phyloP scores from a whole-genome alignment of 116 monocot species.

The Zostera marina region DNA sequence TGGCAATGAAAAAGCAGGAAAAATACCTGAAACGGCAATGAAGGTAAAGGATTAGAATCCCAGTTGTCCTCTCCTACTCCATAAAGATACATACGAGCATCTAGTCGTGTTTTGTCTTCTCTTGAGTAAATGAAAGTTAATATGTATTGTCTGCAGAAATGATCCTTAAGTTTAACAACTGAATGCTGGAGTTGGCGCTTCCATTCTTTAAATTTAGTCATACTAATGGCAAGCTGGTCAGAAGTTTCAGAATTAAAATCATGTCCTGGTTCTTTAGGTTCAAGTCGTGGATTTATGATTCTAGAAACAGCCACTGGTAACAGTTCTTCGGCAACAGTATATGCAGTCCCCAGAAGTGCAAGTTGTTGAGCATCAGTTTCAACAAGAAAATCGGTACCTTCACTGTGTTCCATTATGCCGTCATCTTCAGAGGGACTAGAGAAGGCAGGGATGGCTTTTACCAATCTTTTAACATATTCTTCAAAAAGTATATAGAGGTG shows the following conservation, averaged over 20 bases:
- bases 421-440: slow-evolving; percentile 81
- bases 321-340: slow-evolving; percentile 76
- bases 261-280: slow-evolving; percentile 30
- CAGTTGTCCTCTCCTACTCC: slow-evolving; percentile 39
- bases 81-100: slow-evolving; percentile 80
- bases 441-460: slow-evolving; percentile 68
- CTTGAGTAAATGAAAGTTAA: slow-evolving; percentile 81
- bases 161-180: slow-evolving; percentile 83
- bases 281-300: slow-evolving; percentile 34
- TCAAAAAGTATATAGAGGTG: slow-evolving; percentile 66
- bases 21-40: slow-evolving; percentile 76
- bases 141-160: slow-evolving; percentile 88
- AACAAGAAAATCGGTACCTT: slow-evolving; percentile 37
- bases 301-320: slow-evolving; percentile 59
- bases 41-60: slow-evolving; percentile 72
- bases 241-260: slow-evolving; percentile 19
- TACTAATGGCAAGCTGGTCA: slow-evolving; percentile 13
- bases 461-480: slow-evolving; percentile 66
- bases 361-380: slow-evolving; percentile 94
- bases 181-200: slow-evolving; percentile 74
- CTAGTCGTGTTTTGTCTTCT: slow-evolving; percentile 83
- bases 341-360: slow-evolving; percentile 72
- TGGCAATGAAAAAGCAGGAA: no score
- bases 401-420: slow-evolving; percentile 35
- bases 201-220: slow-evolving; percentile 73